Percentiles rank a stretch among this genome's conserved stretches.
These are phyloP conservation scores for Ascochyta fabae DNA, from an alignment of 2,329 filamentous ascomycete genomes.

Conservation along the genomic window DNA sequence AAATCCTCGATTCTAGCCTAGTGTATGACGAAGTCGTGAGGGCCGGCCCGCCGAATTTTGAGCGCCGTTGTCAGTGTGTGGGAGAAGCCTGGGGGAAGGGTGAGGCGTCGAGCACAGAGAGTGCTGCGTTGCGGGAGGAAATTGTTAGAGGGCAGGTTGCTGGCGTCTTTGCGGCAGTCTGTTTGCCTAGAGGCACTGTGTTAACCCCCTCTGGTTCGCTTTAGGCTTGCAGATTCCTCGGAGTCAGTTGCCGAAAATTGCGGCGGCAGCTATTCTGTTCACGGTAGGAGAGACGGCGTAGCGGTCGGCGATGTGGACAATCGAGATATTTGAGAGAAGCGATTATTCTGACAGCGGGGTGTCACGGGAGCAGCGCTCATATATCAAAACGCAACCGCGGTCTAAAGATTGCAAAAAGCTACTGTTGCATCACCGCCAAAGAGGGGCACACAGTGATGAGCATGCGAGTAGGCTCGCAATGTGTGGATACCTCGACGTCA, in stretches of 20 bases:
- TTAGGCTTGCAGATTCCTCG: conserved; percentile 29
- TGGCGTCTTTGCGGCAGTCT: conserved; percentile 8
- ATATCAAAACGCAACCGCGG: conserved; percentile 27
- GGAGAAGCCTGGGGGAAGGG: conserved; percentile 11
- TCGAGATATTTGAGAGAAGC: conserved; percentile 4
- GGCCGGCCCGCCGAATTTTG: conserved; percentile 41
- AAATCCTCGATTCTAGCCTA: conserved; percentile 30
- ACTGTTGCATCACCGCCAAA: conserved; percentile 29
- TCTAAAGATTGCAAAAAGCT: conserved; percentile 21
- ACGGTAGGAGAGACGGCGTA: conserved; percentile 23
- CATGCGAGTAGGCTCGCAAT: conserved; percentile 21
- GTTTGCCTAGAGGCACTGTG: conserved; percentile 14
- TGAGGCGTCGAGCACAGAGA: conserved; percentile 3
- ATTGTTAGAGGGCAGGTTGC: conserved; percentile 6
- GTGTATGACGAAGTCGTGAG: conserved; percentile 39
- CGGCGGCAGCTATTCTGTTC: conserved; percentile 31
- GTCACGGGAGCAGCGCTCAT: conserved; percentile 34
- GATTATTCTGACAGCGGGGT: conserved; percentile 20
- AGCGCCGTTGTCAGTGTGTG: conserved; percentile 24
- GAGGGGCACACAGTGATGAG: conserved; percentile 18
- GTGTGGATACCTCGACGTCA: conserved; percentile 42
- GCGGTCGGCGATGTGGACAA: conserved; percentile 1
- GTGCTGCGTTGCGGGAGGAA: conserved; percentile 8
- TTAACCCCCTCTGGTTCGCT: conserved; percentile 32
- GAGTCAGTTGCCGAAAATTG: conserved; percentile 32